These are phyloP conservation scores for Naematelia encephala DNA, from an alignment of 768 basidiomycete genomes.

Conservation along the genomic window DNA sequence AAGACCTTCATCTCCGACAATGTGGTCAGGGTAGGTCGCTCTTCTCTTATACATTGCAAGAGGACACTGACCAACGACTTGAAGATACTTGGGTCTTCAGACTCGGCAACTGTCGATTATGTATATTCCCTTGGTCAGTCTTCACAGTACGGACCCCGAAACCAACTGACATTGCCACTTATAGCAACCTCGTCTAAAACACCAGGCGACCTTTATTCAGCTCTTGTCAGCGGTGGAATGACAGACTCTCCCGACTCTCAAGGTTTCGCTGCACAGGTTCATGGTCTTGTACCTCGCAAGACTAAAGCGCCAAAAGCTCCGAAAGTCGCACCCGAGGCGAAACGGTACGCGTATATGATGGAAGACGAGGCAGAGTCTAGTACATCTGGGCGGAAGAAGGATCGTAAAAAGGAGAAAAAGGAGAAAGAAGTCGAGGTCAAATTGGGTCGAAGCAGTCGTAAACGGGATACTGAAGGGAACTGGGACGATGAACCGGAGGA, in stretches of 20 bases:
- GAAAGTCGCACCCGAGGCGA: constrained; percentile 60
- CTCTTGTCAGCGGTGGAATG: constrained; percentile 72
- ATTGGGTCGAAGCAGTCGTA: constrained; percentile 54
- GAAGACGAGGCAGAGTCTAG: constrained; percentile 64
- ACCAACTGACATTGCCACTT: not conserved
- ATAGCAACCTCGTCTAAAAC: constrained; percentile 79
- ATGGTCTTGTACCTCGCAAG: constrained; percentile 71
- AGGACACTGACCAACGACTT: not conserved
- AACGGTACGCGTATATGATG: constrained; percentile 74
- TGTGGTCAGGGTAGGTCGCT: constrained; percentile 42
- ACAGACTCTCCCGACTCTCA: constrained; percentile 77
- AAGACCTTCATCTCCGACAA: constrained; percentile 52
- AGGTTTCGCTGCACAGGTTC: constrained; percentile 73
- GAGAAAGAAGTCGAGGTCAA: constrained; percentile 23
- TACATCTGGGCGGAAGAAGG: constrained; percentile 55
- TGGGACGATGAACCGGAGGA: constrained; percentile 94
- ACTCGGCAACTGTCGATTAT: constrained; percentile 79
- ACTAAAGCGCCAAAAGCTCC: constrained; percentile 57
- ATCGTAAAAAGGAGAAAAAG: constrained; percentile 51
- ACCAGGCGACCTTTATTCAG: constrained; percentile 70
- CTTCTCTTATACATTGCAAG: not conserved
- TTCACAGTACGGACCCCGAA: no score
- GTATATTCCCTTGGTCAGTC: constrained; percentile 75
- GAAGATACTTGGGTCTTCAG: constrained; percentile 78
- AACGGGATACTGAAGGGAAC: constrained; percentile 74